Evolutionary conservation across 495 filamentous ascomycete species (phyloP).

Genomic region (Pyrenopolyporus hunteri): DNA sequence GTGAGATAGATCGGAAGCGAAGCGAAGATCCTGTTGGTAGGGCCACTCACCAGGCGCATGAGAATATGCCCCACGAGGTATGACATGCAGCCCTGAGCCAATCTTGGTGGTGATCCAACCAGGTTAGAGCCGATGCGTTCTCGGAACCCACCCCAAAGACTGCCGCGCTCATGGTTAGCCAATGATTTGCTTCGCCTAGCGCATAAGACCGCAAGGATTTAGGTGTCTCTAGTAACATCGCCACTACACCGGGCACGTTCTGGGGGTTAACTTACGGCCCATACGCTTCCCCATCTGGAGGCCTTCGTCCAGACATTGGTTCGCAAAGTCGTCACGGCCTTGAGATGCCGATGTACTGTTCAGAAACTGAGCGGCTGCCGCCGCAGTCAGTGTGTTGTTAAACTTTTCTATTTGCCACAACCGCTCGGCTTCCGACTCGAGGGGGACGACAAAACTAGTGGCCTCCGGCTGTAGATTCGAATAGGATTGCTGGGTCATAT

Average conservation of each 20-base stretch:
- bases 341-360: slow-evolving; percentile 21
- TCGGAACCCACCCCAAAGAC: slow-evolving; percentile 34
- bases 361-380: slow-evolving; percentile 25
- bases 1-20: background rate
- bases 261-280: slow-evolving; percentile 31
- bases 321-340: slow-evolving; percentile 32
- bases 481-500: slow-evolving; percentile 31
- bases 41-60: slow-evolving; percentile 30
- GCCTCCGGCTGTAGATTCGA: slow-evolving; percentile 25
- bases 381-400: slow-evolving; percentile 27
- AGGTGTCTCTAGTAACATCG: background rate
- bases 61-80: slow-evolving; percentile 39
- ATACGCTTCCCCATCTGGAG: slow-evolving; percentile 37
- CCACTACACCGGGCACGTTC: background rate
- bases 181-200: slow-evolving; percentile 6
- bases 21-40: background rate
- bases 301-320: slow-evolving; percentile 26
- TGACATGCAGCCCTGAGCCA: slow-evolving; percentile 37
- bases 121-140: slow-evolving; percentile 24
- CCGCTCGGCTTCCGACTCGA: slow-evolving; percentile 26
- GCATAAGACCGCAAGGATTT: background rate
- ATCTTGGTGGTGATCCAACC: slow-evolving; percentile 33
- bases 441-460: slow-evolving; percentile 5
- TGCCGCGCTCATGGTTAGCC: slow-evolving; percentile 23
- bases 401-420: slow-evolving; percentile 25